phyloP scores from a whole-genome alignment of 805 yeast species.

The Vanderwaltozyma polyspora region DNA sequence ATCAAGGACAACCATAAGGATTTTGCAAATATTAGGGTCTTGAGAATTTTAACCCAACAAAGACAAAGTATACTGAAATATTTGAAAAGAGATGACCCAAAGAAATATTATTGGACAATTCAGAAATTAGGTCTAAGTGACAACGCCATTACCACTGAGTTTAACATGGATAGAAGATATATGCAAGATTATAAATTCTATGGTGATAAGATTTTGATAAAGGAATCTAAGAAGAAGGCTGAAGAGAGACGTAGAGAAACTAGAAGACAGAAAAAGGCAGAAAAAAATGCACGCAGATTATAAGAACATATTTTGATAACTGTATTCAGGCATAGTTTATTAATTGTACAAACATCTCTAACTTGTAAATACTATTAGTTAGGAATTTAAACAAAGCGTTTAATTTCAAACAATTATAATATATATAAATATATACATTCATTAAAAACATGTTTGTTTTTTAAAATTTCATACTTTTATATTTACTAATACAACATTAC shows the following conservation, averaged over 20 bases:
- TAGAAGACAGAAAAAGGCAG: conserved; percentile 33
- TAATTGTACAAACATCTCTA: not conserved
- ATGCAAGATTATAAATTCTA: conserved; percentile 68
- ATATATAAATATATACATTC: too few relatives aligned
- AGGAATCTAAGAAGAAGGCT: conserved; percentile 38
- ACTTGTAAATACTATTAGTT: not conserved
- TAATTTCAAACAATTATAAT: too few relatives aligned
- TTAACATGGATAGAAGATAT: conserved; percentile 66
- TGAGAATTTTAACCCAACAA: conserved; percentile 78
- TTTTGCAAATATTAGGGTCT: conserved; percentile 50
- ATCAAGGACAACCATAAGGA: conserved; percentile 64
- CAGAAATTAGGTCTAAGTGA: conserved; percentile 83
- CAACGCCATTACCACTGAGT: conserved; percentile 64
- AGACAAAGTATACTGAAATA: conserved; percentile 78
- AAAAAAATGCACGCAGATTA: not conserved
- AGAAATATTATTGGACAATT: conserved; percentile 74
- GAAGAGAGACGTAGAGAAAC: conserved; percentile 37
- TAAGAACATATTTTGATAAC: not conserved
- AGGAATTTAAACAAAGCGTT: too few relatives aligned
- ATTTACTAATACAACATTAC: too few relatives aligned
- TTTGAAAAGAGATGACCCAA: conserved; percentile 68
- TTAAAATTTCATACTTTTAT: too few relatives aligned
- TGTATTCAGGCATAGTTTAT: not conserved
- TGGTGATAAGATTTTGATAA: conserved; percentile 57
- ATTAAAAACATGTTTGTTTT: too few relatives aligned